Evolutionary conservation across 805 yeast genomes (phyloP).

Genomic region (Candida endomychidarum): DNA sequence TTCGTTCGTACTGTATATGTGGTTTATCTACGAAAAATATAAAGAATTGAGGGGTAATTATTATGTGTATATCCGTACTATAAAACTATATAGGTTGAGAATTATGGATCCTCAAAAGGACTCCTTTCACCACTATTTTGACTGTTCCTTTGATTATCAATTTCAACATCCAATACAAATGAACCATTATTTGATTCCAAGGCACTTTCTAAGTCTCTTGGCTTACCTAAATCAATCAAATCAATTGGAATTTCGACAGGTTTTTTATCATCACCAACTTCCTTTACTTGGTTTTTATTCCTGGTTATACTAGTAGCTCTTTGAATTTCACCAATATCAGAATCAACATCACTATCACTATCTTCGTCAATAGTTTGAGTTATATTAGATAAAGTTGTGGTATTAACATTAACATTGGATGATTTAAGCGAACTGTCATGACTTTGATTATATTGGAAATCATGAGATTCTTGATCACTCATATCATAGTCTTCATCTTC

Average conservation of each 20-base stretch:
- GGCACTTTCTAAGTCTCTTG: slow-evolving; percentile 1
- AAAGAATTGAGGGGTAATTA: background rate
- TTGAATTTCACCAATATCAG: slow-evolving; percentile 46
- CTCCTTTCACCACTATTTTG: slow-evolving; percentile 22
- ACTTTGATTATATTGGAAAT: background rate
- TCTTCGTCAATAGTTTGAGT: slow-evolving; percentile 18
- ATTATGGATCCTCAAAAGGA: slow-evolving; percentile 28
- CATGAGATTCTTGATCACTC: slow-evolving; percentile 20
- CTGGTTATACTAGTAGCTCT: slow-evolving; percentile 38
- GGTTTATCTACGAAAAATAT: too few species aligned
- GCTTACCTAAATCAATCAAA: slow-evolving; percentile 14
- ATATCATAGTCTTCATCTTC: slow-evolving; percentile 36
- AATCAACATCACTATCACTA: slow-evolving; percentile 42
- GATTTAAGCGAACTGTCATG: slow-evolving; percentile 1
- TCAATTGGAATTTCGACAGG: slow-evolving; percentile 12
- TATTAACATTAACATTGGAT: slow-evolving; percentile 9
- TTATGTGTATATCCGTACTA: too few species aligned
- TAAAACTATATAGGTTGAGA: too few species aligned
- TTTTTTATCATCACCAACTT: background rate
- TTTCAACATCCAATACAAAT: slow-evolving; percentile 33
- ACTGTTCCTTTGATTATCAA: slow-evolving; percentile 20
- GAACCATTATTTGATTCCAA: slow-evolving; percentile 27
- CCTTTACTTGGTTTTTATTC: slow-evolving; percentile 12
- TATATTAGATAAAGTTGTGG: slow-evolving; percentile 14
- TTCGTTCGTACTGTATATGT: too few species aligned